These are phyloP conservation scores for Botrytis fabae DNA, from an alignment of 2,329 filamentous ascomycete genomes.

Conservation along the genomic window DNA sequence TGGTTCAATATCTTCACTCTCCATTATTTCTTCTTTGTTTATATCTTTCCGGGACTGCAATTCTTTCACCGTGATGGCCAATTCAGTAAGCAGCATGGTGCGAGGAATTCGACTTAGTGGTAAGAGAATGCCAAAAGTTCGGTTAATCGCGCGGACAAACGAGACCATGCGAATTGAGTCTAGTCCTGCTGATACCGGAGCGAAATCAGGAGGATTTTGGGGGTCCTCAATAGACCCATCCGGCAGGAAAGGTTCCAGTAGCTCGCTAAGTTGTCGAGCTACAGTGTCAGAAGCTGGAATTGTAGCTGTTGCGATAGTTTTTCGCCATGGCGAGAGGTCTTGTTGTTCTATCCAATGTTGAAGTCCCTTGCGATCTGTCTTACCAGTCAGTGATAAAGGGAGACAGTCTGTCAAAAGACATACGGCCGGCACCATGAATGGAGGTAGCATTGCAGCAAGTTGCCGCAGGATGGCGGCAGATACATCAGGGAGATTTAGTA, in stretches of 20 bases:
- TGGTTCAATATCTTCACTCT: neutral
- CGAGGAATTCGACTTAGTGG: neutral
- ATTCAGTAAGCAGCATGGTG: neutral
- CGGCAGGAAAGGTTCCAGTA: neutral
- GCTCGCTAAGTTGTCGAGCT: neutral
- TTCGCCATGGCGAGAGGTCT: neutral
- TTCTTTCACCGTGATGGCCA: neutral
- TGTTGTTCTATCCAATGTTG: slow-evolving; percentile 8
- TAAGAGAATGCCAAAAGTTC: neutral
- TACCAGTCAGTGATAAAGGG: neutral
- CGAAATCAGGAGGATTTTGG: neutral
- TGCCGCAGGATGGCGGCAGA: neutral
- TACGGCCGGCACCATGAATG: neutral
- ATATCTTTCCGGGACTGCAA: neutral
- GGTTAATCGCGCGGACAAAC: neutral
- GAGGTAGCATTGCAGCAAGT: neutral
- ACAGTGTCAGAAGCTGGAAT: neutral
- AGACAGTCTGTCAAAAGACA: neutral
- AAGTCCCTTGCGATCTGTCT: neutral
- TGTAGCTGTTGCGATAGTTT: neutral
- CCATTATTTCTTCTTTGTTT: neutral
- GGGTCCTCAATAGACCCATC: neutral
- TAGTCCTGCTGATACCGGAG: neutral
- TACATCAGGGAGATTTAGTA: neutral
- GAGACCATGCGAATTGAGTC: neutral